Percentiles rank a stretch among this genome's conserved stretches.
Evolutionary conservation across 2,329 filamentous ascomycete species (phyloP).

Genomic region (Xylaria sp.): DNA sequence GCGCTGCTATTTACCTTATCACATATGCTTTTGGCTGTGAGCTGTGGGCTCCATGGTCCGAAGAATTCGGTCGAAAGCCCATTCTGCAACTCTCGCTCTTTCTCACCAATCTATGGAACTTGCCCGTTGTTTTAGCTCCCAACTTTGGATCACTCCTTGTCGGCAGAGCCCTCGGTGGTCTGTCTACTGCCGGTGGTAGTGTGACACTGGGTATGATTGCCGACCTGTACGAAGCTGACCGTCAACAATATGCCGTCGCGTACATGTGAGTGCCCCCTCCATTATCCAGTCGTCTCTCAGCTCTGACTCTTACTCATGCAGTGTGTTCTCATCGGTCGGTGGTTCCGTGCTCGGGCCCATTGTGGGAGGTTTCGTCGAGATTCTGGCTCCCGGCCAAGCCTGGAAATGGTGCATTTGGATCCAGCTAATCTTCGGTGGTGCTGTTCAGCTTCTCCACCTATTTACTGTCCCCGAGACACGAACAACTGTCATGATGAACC

Average conservation of each 20-base stretch:
- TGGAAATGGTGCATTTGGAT: slow-evolving; percentile 84
- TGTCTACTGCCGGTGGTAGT: slow-evolving; percentile 76
- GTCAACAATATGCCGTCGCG: slow-evolving; percentile 79
- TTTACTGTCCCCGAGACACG: slow-evolving; percentile 81
- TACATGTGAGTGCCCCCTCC: slow-evolving; percentile 59
- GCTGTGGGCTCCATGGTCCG: slow-evolving; percentile 87
- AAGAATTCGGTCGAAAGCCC: slow-evolving; percentile 81
- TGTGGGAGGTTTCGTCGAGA: slow-evolving; percentile 78
- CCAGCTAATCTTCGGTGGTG: slow-evolving; percentile 79
- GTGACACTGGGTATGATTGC: slow-evolving; percentile 80
- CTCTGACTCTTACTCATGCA: slow-evolving; percentile 15
- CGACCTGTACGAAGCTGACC: slow-evolving; percentile 76
- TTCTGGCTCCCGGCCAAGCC: slow-evolving; percentile 58
- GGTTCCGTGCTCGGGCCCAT: slow-evolving; percentile 81
- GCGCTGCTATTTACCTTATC: slow-evolving; percentile 82
- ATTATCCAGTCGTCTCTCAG: background rate
- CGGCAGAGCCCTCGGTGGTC: slow-evolving; percentile 74
- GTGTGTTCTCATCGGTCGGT: slow-evolving; percentile 81
- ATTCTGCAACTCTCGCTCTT: slow-evolving; percentile 78
- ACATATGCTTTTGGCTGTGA: slow-evolving; percentile 88
- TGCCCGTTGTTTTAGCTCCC: slow-evolving; percentile 76
- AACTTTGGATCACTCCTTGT: slow-evolving; percentile 78
- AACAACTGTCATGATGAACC: slow-evolving; percentile 79
- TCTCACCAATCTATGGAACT: slow-evolving; percentile 80
- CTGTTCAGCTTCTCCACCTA: slow-evolving; percentile 74